Percentiles rank a stretch among this genome's conserved stretches.
These are phyloP conservation scores for Ustilago nuda DNA, from an alignment of 1,284 basidiomycete genomes.

Conservation along the genomic window DNA sequence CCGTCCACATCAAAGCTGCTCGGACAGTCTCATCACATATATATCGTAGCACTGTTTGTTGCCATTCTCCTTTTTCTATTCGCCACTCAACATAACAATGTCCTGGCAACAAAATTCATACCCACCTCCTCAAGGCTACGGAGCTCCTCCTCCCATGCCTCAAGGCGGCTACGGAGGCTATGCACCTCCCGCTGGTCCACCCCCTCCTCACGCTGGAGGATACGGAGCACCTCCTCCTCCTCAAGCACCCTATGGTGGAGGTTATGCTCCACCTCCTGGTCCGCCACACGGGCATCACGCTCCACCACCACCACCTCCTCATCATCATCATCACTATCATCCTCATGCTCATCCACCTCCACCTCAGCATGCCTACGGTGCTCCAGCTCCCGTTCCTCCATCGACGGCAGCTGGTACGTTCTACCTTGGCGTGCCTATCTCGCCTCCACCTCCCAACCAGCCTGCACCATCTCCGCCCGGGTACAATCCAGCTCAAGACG, in stretches of 20 bases:
- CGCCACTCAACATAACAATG: constrained; percentile 16
- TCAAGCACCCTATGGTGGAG: constrained; percentile 28
- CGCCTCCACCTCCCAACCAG: constrained; percentile 59
- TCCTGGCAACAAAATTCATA: constrained; percentile 52
- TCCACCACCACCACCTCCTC: constrained; percentile 22
- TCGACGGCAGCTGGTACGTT: constrained; percentile 24
- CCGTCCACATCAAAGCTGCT: neutral
- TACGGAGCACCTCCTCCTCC: constrained; percentile 37
- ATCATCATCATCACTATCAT: constrained; percentile 8
- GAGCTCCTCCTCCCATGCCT: constrained; percentile 44
- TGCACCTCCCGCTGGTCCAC: constrained; percentile 23
- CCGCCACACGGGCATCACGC: constrained; percentile 28
- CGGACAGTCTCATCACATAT: neutral
- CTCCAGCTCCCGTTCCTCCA: constrained; percentile 41
- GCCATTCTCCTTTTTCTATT: too few species aligned
- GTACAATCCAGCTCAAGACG: constrained; percentile 59
- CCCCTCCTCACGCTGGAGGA: constrained; percentile 31
- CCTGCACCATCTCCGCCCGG: constrained; percentile 57
- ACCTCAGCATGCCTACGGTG: constrained; percentile 47
- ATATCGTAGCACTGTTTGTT: neutral
- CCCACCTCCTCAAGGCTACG: constrained; percentile 48
- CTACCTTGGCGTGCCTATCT: constrained; percentile 61
- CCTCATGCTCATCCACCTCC: constrained; percentile 12
- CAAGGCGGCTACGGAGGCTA: constrained; percentile 48
- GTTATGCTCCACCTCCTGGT: constrained; percentile 40